Evolutionary conservation across 164 flowering plant species (phyloP), one percentile per base, ranked within the genome.

Genomic region (Vitis cinerea): DNA sequence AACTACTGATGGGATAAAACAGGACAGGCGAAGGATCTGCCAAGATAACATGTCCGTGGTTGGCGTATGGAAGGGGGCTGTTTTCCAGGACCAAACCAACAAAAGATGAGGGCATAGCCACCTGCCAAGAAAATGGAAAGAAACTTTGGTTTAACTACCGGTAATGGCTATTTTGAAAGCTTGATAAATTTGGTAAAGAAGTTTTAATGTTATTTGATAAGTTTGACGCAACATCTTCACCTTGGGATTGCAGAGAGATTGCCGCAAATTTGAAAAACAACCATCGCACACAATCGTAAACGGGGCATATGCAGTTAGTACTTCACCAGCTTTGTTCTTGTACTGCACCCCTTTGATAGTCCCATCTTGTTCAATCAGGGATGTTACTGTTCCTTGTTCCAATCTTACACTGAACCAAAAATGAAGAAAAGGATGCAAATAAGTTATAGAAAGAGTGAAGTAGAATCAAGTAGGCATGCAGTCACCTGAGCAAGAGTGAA

Each of bases 301-400:
- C 5, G 7, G 44, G 44, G 77, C 80, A 67, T 66, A 51, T 59
- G 75, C 69, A 13, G 72, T 70, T 10, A 70, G 57, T 61, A 56
- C 69, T 66, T 68, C 53, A 14, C 77, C 74, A 15, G 50, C n/a
- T 69, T 74, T 77, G 4, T 68, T 74, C 66, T 59, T 77, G 75
- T 77, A 74, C 50, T 66, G 69, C 61, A 77, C 77, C 19, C 80
- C 80, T 74, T 60, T 74, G n/a, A 77, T 23, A 10, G 71, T 74
- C 15, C 80, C 77, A 8, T 77, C 63, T 59, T 77, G 71, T 50
- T 77, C 77, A 58, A 77, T 17, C 67, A 77, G 62, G 10, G 74
- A 74, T 15, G 77, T 74, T 16, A 77, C 80, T 15, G 77, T 74
- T 50, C 80, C 80, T 71, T 77, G 77, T 65, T 73, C 80, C 65